Evolutionary conservation across 352 stramenopile species (phyloP).

Genomic region (Blastocystis sp.): DNA sequence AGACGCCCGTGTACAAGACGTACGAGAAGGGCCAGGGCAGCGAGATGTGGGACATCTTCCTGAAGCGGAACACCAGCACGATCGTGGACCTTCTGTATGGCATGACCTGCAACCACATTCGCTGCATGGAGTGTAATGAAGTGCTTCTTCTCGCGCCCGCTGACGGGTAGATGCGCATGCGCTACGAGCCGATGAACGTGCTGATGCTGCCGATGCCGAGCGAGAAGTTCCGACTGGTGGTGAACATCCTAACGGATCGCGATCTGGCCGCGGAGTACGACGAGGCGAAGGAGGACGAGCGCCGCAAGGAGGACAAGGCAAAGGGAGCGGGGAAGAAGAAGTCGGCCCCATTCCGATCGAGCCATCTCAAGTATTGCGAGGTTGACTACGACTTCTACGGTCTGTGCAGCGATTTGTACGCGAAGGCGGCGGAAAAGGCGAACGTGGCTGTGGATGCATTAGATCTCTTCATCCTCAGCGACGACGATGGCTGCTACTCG

Average conservation of each 20-base stretch:
- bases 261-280: not conserved
- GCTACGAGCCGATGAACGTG: slow-evolving; percentile 62
- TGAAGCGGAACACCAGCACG: slow-evolving; percentile 46
- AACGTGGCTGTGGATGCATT: not conserved
- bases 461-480: slow-evolving; percentile 29
- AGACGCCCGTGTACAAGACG: slow-evolving; percentile 38
- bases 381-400: slow-evolving; percentile 63
- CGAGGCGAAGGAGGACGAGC: not conserved
- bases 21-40: slow-evolving; percentile 28
- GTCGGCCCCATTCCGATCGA: not conserved
- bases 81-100: slow-evolving; percentile 70
- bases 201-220: slow-evolving; percentile 59
- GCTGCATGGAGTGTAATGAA: slow-evolving; percentile 54
- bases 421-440: not conserved
- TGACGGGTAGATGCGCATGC: slow-evolving; percentile 39
- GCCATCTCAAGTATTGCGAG: slow-evolving; percentile 34
- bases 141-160: not conserved
- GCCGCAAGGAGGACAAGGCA: not conserved
- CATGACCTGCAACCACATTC: slow-evolving; percentile 34
- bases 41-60: slow-evolving; percentile 71
- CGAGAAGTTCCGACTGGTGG: slow-evolving; percentile 28
- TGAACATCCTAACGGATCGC: slow-evolving; percentile 50
- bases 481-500: not conserved
- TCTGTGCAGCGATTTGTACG: slow-evolving; percentile 25
- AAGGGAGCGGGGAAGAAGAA: not conserved